These are phyloP conservation scores for Taiwanofungus camphoratus DNA, from an alignment of 1,284 basidiomycete genomes.

Conservation along the genomic window DNA sequence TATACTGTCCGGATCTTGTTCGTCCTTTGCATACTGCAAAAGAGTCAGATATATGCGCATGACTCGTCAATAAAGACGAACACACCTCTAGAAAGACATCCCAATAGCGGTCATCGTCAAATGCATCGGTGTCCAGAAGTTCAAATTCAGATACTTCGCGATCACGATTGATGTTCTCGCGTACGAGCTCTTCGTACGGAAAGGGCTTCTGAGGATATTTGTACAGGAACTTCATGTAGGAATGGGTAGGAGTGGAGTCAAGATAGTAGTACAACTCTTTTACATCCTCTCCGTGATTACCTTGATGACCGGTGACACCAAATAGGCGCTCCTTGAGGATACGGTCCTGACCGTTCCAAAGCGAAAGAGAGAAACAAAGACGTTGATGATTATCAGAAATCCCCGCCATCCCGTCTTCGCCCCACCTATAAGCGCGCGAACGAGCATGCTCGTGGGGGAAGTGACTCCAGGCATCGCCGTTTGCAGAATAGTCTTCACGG, in stretches of 20 bases:
- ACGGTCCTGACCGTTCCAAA: conserved; percentile 94
- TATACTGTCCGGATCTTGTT: conserved; percentile 82
- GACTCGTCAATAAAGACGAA: conserved; percentile 7
- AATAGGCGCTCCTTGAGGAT: conserved; percentile 97
- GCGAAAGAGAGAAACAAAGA: conserved; percentile 82
- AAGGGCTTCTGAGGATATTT: conserved; percentile 92
- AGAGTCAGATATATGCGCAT: conserved; percentile 15
- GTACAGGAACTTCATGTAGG: conserved; percentile 99
- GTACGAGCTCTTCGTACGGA: conserved; percentile 91
- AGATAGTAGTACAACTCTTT: conserved; percentile 99
- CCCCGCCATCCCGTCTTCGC: conserved; percentile 95
- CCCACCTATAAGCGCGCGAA: conserved; percentile 96
- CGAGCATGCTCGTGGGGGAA: conserved; percentile 96
- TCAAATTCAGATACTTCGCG: conserved; percentile 91
- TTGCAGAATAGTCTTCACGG: conserved; percentile 93
- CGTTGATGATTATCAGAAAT: conserved; percentile 96
- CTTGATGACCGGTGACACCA: conserved; percentile 92
- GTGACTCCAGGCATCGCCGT: conserved; percentile 97
- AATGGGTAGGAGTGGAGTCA: conserved; percentile 96
- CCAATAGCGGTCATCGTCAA: conserved; percentile 96
- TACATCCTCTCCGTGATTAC: conserved; percentile 98
- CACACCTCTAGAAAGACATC: conserved; percentile 92
- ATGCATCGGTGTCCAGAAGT: conserved; percentile 87
- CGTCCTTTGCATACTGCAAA: conserved; percentile 91
- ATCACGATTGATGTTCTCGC: conserved; percentile 78